phyloP scores from a whole-genome alignment of 768 basidiomycete species.

The Plicaturopsis crispa region DNA sequence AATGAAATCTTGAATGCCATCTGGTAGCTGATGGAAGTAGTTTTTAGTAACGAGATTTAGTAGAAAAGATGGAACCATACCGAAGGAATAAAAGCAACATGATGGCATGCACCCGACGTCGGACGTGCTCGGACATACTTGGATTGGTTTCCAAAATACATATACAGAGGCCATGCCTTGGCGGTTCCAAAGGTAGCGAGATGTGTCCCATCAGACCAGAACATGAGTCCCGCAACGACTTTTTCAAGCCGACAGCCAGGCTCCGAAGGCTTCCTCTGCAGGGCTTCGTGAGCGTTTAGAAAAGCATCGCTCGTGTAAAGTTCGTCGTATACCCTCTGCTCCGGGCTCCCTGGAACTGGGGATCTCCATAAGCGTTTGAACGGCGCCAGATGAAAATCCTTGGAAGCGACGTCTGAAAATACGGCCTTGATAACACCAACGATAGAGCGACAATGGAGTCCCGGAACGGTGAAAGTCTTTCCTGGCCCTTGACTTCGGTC shows the following conservation, averaged over 20 bases:
- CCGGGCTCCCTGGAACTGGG: constrained; percentile 1
- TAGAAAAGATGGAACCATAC: constrained; percentile 4
- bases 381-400: constrained; percentile 15
- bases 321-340: constrained; percentile 14
- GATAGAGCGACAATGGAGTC: constrained; percentile 11
- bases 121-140: constrained; percentile 12
- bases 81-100: constrained; percentile 14
- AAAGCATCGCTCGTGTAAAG: constrained; percentile 17
- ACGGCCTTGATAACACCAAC: constrained; percentile 7
- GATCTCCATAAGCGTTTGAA: constrained; percentile 17
- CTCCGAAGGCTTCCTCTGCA: constrained; percentile 11
- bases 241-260: constrained; percentile 11
- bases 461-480: constrained; percentile 9
- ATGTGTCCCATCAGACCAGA: constrained; percentile 12
- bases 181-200: constrained; percentile 14
- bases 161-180: constrained; percentile 15
- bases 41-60: neutral
- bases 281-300: constrained; percentile 10
- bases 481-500: constrained; percentile 9
- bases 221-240: constrained; percentile 8
- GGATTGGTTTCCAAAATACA: constrained; percentile 13
- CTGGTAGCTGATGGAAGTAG: constrained; percentile 3
- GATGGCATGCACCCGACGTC: constrained; percentile 10
- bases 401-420: constrained; percentile 1
- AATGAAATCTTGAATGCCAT: constrained; percentile 1